A percentile compares a stretch with the other conserved stretches of the same genome.
phyloP scores from a whole-genome alignment of 306 rosid species.

The Citrullus amarus region DNA sequence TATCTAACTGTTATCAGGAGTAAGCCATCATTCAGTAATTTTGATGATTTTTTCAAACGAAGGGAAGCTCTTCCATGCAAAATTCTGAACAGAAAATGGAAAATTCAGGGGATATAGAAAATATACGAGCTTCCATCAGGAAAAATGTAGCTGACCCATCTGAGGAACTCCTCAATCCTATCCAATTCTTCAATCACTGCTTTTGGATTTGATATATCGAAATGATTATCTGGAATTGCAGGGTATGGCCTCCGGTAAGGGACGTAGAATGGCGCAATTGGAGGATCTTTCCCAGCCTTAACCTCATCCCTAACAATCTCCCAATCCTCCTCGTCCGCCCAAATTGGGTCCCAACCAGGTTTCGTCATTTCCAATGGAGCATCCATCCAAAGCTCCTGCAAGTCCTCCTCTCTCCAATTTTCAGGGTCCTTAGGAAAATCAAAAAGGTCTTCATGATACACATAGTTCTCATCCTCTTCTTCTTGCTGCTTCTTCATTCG shows the following conservation, averaged over 20 bases:
- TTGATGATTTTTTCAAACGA: background rate
- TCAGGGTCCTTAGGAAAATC: slow-evolving; percentile 66
- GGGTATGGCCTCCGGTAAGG: slow-evolving; percentile 61
- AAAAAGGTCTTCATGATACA: slow-evolving; percentile 20
- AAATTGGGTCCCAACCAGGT: slow-evolving; percentile 86
- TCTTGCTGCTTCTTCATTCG: slow-evolving; percentile 13
- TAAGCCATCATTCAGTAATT: background rate
- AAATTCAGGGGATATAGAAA: background rate
- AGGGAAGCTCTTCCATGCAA: background rate
- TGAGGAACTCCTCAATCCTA: slow-evolving; percentile 88
- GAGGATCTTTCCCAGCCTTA: slow-evolving; percentile 40
- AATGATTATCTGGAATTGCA: slow-evolving; percentile 38
- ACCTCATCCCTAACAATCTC: slow-evolving; percentile 28
- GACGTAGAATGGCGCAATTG: slow-evolving; percentile 66
- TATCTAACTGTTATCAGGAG: background rate
- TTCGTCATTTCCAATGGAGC: slow-evolving; percentile 34
- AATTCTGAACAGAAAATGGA: background rate
- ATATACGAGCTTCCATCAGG: slow-evolving; percentile 81
- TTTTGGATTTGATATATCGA: slow-evolving; percentile 36
- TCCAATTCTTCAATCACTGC: slow-evolving; percentile 71
- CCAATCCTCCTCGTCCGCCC: slow-evolving; percentile 55
- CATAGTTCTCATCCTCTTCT: slow-evolving; percentile 4
- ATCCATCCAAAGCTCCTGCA: slow-evolving; percentile 66
- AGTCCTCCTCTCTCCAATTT: slow-evolving; percentile 62
- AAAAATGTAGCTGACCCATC: slow-evolving; percentile 85